These are phyloP conservation scores for Saccharomycopsis fibuligera DNA, from an alignment of 805 yeast species.

Conservation along the genomic window DNA sequence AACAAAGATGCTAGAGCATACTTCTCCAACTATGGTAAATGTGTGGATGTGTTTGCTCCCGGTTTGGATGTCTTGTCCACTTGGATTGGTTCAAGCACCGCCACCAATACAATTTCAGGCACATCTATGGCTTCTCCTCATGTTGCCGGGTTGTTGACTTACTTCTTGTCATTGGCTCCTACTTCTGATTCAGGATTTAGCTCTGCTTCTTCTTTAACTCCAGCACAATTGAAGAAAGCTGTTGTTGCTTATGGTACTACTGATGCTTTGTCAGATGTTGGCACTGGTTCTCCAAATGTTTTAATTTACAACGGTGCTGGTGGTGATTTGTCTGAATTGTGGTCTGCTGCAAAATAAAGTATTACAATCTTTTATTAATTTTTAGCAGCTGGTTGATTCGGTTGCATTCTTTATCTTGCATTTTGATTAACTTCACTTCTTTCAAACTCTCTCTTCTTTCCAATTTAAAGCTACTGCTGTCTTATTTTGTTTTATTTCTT, in stretches of 20 bases:
- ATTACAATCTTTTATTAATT: no score
- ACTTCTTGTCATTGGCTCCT: slow-evolving; percentile 68
- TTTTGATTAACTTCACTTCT: no score
- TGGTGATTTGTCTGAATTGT: slow-evolving; percentile 57
- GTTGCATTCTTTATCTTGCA: no score
- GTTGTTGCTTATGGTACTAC: slow-evolving; percentile 63
- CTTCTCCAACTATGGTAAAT: slow-evolving; percentile 48
- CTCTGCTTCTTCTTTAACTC: slow-evolving; percentile 43
- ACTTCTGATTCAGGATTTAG: slow-evolving; percentile 54
- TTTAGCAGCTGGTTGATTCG: no score
- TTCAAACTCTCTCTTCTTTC: no score
- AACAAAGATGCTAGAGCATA: slow-evolving; percentile 40
- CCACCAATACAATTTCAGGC: slow-evolving; percentile 48
- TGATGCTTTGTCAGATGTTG: slow-evolving; percentile 52
- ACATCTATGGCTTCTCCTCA: slow-evolving; percentile 64
- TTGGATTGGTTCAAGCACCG: slow-evolving; percentile 45
- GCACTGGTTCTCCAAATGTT: slow-evolving; percentile 67
- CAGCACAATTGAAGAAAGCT: slow-evolving; percentile 71
- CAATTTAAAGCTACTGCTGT: no score
- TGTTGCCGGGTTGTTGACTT: slow-evolving; percentile 48
- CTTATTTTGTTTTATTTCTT: no score
- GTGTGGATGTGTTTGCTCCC: slow-evolving; percentile 50
- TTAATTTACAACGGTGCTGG: slow-evolving; percentile 81
- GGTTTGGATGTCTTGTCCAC: slow-evolving; percentile 52
- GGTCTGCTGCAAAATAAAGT: no score